Conservation (phyloP, 2,329 filamentous ascomycete genomes). For the Venturia pyrina region DNA sequence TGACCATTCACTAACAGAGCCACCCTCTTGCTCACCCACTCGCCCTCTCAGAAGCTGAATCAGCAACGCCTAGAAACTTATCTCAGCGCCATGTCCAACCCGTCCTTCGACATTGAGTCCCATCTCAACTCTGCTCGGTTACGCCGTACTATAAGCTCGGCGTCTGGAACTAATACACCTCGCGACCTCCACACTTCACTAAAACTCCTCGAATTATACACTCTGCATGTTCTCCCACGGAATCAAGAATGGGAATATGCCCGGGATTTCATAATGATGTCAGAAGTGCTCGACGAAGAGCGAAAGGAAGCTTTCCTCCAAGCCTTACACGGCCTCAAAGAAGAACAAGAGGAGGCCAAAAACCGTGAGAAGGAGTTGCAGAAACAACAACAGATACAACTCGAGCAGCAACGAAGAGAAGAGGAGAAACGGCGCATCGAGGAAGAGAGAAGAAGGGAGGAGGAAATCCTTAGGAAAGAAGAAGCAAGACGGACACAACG, state of each 20-base stretch:
- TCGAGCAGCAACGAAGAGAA: conserved; percentile 39
- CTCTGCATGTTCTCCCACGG: conserved; percentile 82
- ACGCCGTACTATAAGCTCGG: conserved; percentile 26
- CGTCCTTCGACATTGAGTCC: conserved; percentile 61
- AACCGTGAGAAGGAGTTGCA: conserved; percentile 51
- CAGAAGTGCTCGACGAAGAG: conserved; percentile 84
- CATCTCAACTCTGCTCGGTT: conserved; percentile 38
- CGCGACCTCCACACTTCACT: conserved; percentile 75
- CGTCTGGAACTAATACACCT: conserved; percentile 67
- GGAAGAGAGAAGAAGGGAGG: conserved; percentile 24
- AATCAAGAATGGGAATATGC: conserved; percentile 97
- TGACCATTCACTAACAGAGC: conserved; percentile 45
- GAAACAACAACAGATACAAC: conserved; percentile 48
- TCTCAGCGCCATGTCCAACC: conserved; percentile 64
- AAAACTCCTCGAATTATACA: conserved; percentile 91
- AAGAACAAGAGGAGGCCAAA: conserved; percentile 64
- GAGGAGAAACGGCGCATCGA: conserved; percentile 21
- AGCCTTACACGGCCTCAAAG: conserved; percentile 71
- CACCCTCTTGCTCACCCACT: conserved; percentile 84
- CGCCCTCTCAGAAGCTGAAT: conserved; percentile 70
- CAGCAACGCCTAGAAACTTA: conserved; percentile 84
- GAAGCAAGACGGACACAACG: conserved; percentile 30
- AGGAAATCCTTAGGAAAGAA: conserved; percentile 28
- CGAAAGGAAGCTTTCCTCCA: conserved; percentile 79
- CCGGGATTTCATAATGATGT: conserved; percentile 77